A percentile compares a stretch with the other conserved stretches of the same genome.
phyloP scores from a whole-genome alignment of 768 basidiomycete genomes.

The Phylloporus sp. region DNA sequence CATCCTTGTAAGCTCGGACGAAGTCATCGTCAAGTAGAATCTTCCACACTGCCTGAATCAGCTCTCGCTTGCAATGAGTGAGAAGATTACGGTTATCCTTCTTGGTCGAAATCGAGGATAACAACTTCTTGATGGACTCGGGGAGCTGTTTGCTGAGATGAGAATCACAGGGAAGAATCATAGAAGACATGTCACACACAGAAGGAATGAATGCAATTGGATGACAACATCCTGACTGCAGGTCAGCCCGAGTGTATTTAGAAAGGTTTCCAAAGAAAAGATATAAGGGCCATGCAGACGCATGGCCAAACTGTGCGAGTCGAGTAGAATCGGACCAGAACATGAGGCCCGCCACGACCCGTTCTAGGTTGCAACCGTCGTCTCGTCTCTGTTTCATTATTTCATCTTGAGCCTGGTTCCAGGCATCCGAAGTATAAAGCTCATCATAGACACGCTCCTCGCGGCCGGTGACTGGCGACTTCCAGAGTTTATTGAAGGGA shows the following conservation, averaged over 20 bases:
- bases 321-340: conserved; percentile 16
- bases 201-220: conserved; percentile 21
- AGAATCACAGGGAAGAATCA: not conserved
- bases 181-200: not conserved
- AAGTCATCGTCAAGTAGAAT: conserved; percentile 2
- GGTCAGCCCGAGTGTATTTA: conserved; percentile 15
- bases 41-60: not conserved
- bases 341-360: conserved; percentile 15
- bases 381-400: conserved; percentile 11
- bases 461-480: not conserved
- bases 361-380: conserved; percentile 12
- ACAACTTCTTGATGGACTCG: not conserved
- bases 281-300: conserved; percentile 24
- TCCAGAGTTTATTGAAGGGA: conserved; percentile 17
- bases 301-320: conserved; percentile 10
- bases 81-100: not conserved
- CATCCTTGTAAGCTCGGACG: not conserved
- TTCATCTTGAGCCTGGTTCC: conserved; percentile 6
- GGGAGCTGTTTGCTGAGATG: not conserved
- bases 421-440: not conserved
- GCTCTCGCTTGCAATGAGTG: conserved; percentile 1
- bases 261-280: conserved; percentile 19
- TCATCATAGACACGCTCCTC: not conserved
- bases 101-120: not conserved
- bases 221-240: conserved; percentile 12